Conservation (phyloP, 1,139 yeast species). For the Zygoascus sp. region DNA sequence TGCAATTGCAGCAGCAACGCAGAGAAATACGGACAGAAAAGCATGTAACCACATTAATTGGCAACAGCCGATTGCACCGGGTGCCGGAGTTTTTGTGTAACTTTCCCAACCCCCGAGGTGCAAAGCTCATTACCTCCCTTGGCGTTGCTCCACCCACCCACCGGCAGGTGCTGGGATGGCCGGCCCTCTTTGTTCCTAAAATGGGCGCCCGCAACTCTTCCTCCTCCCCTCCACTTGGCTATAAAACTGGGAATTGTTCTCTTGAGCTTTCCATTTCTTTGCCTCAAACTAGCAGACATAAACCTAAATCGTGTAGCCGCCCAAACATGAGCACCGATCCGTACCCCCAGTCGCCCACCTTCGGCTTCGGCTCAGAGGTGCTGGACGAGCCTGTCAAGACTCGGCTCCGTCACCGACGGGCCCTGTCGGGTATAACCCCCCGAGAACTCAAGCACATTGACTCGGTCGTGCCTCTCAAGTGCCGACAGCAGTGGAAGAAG, state of each 20-base stretch:
- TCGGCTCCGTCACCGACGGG: constrained; percentile 43
- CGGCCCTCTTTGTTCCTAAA: no score
- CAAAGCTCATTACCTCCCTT: no score
- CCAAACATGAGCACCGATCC: background rate
- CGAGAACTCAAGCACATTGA: constrained; percentile 82
- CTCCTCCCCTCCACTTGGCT: no score
- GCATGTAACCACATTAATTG: no score
- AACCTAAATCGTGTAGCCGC: background rate
- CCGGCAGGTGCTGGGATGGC: no score
- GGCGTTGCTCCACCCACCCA: no score
- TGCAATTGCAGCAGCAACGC: background rate
- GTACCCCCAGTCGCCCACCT: constrained; percentile 10
- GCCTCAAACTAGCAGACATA: background rate
- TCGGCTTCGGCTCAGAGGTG: constrained; percentile 9
- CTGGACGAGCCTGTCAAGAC: constrained; percentile 12
- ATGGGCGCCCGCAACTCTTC: no score
- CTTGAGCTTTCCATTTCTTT: background rate
- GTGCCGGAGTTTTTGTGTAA: no score
- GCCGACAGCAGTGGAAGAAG: constrained; percentile 73
- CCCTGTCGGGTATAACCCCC: constrained; percentile 88
- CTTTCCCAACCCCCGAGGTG: no score
- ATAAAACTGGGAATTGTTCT: no score
- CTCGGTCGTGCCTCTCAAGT: constrained; percentile 71
- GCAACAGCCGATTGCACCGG: no score
- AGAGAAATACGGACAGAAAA: no score